These are phyloP conservation scores for Rhodotorula sp. DNA, from an alignment of 1,284 basidiomycete genomes.

Conservation along the genomic window DNA sequence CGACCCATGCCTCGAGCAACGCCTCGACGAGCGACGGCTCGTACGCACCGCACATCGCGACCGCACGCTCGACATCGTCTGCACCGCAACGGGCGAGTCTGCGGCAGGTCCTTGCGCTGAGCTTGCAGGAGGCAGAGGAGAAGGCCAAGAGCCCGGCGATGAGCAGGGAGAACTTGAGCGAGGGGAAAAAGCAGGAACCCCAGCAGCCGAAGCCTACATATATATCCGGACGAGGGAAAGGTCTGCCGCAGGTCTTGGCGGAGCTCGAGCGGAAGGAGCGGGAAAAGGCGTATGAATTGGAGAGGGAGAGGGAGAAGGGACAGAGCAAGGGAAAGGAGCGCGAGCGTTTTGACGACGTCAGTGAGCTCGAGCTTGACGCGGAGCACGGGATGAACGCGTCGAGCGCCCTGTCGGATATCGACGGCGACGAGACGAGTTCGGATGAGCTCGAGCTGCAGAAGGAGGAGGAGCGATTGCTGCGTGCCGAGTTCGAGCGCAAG, in stretches of 20 bases:
- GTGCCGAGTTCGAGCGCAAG: conserved; percentile 30
- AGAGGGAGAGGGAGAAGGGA: background rate
- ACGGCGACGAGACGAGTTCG: background rate
- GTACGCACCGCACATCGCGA: conserved; percentile 1
- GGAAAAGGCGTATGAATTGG: background rate
- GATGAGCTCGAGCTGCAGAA: conserved; percentile 20
- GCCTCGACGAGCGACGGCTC: background rate
- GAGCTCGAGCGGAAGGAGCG: background rate
- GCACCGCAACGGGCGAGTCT: conserved; percentile 19
- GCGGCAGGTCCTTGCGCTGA: conserved; percentile 35
- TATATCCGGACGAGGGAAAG: background rate
- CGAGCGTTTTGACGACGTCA: conserved; percentile 13
- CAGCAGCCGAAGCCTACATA: too few species aligned
- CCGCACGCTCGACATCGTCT: background rate
- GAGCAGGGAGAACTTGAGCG: background rate
- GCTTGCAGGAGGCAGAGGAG: conserved; percentile 24
- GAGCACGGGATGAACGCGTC: conserved; percentile 6
- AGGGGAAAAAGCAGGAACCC: background rate
- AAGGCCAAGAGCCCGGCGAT: background rate
- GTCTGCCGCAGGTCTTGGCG: conserved; percentile 2
- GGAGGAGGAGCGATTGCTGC: conserved; percentile 36
- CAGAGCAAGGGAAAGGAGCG: conserved; percentile 1
- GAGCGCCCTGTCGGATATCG: conserved; percentile 1
- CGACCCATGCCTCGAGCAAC: background rate
- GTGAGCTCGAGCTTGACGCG: conserved; percentile 18